Evolutionary conservation across 2,329 filamentous ascomycete genomes (phyloP).

Genomic region (Orbilia blumenaviensis): DNA sequence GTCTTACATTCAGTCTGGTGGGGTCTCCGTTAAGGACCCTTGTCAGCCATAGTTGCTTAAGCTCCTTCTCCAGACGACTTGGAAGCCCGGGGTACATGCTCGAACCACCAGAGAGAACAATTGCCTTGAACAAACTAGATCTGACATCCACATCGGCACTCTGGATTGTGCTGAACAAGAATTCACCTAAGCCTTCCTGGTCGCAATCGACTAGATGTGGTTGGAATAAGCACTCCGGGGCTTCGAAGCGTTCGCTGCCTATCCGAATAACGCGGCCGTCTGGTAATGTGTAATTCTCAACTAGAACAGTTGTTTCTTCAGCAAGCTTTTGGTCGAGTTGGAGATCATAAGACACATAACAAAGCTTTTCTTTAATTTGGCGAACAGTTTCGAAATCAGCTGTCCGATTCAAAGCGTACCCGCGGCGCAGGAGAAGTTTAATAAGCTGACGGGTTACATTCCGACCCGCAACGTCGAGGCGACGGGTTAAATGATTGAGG

Average conservation of each 20-base stretch:
- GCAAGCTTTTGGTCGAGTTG: slow-evolving; percentile 94
- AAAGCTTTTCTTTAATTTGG: slow-evolving; percentile 99
- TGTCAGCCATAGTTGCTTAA: slow-evolving; percentile 98
- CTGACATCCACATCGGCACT: slow-evolving; percentile 93
- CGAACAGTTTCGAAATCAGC: slow-evolving; percentile 99
- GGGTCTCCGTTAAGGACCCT: slow-evolving; percentile 89
- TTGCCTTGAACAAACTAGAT: slow-evolving; percentile 92
- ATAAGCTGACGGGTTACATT: slow-evolving; percentile 99
- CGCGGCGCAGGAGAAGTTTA: slow-evolving; percentile 87
- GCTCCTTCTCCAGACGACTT: slow-evolving; percentile 93
- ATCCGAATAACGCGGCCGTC: slow-evolving; percentile 96
- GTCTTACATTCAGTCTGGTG: slow-evolving; percentile 76
- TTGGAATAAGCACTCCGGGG: slow-evolving; percentile 97
- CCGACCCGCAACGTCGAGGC: slow-evolving; percentile 92
- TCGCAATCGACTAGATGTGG: slow-evolving; percentile 97
- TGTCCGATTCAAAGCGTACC: slow-evolving; percentile 96
- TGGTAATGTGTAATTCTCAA: slow-evolving; percentile 96
- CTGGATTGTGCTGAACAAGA: slow-evolving; percentile 99
- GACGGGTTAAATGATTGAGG: slow-evolving; percentile 92
- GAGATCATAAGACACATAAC: slow-evolving; percentile 98
- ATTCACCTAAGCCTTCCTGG: slow-evolving; percentile 94
- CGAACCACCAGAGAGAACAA: slow-evolving; percentile 93
- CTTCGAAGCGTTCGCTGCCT: slow-evolving; percentile 96
- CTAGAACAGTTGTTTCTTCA: slow-evolving; percentile 95
- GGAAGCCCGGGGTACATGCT: slow-evolving; percentile 99